Conservation (phyloP, 208 protist genomes). For the Acanthamoeba lenticulata region DNA sequence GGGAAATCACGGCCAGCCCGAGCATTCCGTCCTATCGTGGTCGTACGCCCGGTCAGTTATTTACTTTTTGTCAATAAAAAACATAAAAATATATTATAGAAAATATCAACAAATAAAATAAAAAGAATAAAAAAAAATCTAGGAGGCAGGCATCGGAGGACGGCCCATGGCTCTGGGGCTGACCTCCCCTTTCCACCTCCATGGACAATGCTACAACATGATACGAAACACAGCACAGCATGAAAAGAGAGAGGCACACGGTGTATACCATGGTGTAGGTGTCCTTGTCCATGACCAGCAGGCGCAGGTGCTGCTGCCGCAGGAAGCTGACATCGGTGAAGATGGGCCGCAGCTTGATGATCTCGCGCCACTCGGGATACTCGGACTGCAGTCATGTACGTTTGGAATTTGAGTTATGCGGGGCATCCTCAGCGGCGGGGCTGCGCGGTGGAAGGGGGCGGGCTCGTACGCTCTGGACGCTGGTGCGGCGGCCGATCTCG, state of each 20-base stretch:
- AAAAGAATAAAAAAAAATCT: neutral
- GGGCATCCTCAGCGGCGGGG: neutral
- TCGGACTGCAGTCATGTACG: constrained; percentile 5
- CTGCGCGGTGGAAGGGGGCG: neutral
- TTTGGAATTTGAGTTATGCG: neutral
- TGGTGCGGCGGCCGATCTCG: constrained; percentile 22
- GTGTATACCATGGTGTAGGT: neutral
- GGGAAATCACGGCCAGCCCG: constrained; percentile 11
- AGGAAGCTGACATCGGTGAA: constrained; percentile 47
- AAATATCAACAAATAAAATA: neutral
- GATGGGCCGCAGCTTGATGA: constrained; percentile 52
- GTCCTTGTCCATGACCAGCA: constrained; percentile 48
- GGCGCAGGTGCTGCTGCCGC: neutral
- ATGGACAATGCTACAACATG: neutral
- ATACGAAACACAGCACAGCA: neutral
- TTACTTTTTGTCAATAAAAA: too few relatives aligned
- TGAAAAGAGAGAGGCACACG: too few relatives aligned
- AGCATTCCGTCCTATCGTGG: neutral
- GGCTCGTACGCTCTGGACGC: constrained; percentile 27
- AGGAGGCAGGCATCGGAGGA: constrained; percentile 6
- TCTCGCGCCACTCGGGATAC: constrained; percentile 33
- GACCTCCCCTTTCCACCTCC: neutral
- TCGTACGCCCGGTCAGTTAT: neutral
- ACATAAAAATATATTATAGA: neutral
- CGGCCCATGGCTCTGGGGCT: neutral